Evolutionary conservation across 257 asterid species (phyloP), one percentile per base, ranked within the genome.

Genomic region (Vinca minor): DNA sequence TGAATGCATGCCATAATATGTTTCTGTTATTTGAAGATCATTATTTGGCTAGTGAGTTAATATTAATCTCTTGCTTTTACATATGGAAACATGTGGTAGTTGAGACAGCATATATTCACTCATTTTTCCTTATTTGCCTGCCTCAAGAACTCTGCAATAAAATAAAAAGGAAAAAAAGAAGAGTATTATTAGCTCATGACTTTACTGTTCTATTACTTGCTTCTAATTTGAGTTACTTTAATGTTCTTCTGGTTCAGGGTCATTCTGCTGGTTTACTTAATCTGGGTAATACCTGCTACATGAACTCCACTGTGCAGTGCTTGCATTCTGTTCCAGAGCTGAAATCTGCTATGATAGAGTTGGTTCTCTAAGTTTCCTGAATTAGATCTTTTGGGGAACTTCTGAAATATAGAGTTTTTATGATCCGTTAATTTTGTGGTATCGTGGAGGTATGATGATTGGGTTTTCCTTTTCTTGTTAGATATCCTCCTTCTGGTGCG

Each of bases 231-330:
- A 15, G 53, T 15, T 54, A 56, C n/a, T 20, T 29, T 14, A 13
- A 52, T 68, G 39, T 69, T 63, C 56, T 34, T 75, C 68, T 65
- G 67, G 49, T 69, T 36, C 86, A 90, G 99, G 99, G 94, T 32
- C 94, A 93, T 86, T 84, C 97, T 53, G 97, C 99, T 74, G 99
- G 97, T 65, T 78, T 93, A 69, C 74, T 82, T 58, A 93, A 93
- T 79, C 86, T 93, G 12, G 99, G 99, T 28, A 89, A 93, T 77
- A 89, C 99, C 20, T 93, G 99, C 74, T 93, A 93, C 73, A 93
- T 93, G 99, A 93, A 93, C 83, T 93, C 99, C 61, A 93, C 99
- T 10, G 71, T 93, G 39, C 99, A 93, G 66, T 93, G 99, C 78
- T 76, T 93, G 79, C 99, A 90, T 76, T 89, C 90, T 34, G 99